Evolutionary conservation across 2,329 filamentous ascomycete genomes (phyloP).

Genomic region (Podosphaera xanthii): DNA sequence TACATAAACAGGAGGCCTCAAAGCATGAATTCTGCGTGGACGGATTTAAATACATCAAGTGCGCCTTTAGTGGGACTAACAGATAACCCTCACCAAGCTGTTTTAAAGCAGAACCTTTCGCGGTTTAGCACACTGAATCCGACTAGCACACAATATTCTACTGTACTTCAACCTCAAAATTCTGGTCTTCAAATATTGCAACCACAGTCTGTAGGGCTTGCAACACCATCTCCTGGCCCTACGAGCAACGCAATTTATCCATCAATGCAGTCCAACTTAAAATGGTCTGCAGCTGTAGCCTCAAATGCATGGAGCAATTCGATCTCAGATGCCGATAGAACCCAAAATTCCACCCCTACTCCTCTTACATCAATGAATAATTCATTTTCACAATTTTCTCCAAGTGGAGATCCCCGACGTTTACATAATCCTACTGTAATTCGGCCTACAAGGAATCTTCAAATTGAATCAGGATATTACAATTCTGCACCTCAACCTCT

Average conservation of each 20-base stretch:
- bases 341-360: background rate
- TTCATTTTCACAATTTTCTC: background rate
- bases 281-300: conserved; percentile 8
- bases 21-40: conserved; percentile 33
- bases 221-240: background rate
- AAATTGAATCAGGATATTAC: conserved; percentile 20
- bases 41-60: conserved; percentile 27
- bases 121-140: conserved; percentile 32
- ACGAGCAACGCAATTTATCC: conserved; percentile 5
- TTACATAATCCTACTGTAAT: conserved; percentile 16
- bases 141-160: conserved; percentile 37
- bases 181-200: conserved; percentile 14
- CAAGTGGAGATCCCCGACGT: conserved; percentile 12
- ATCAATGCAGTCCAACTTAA: background rate
- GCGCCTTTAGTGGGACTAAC: conserved; percentile 7
- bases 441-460: conserved; percentile 24
- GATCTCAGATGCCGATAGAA: background rate
- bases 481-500: conserved; percentile 27
- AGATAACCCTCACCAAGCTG: conserved; percentile 24
- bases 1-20: conserved; percentile 18
- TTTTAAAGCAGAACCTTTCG: conserved; percentile 31
- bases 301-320: conserved; percentile 12
- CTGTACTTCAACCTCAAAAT: conserved; percentile 27
- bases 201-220: conserved; percentile 5
- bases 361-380: background rate